Evolutionary conservation across 371 early-diverging fungal species (phyloP), one percentile per base, ranked within the genome.

Genomic region (Chytridium lagenaria): DNA sequence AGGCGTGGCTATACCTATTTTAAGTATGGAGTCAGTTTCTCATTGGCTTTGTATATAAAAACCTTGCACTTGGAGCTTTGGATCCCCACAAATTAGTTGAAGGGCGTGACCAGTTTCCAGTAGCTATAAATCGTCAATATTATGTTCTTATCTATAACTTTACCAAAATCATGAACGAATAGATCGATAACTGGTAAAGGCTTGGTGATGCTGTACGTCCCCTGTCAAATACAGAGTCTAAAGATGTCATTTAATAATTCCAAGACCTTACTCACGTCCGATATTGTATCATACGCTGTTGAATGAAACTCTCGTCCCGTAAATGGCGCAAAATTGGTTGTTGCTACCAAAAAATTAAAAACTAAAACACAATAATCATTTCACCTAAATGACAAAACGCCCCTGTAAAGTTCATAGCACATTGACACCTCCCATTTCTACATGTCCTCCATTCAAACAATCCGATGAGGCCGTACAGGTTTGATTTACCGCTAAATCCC

Each of bases 151-250:
- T 28, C 10, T 22, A 15, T 38, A 38, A 16, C 15, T 23, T 37
- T 59, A 67, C 73, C 33, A 37, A 68, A 68, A 36, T 59, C 40
- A 59, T 73, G 68, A 23, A 73, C 50, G n/a, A 73, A 50, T 2
- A 73, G 36, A 61, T 73, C 73, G 26, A 34, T 61, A 15, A n/a
- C n/a, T n/a, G n/a, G n/a, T n/a, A n/a, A n/a, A n/a, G n/a, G n/a
- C n/a, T n/a, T n/a, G n/a, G n/a, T n/a, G n/a, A n/a, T n/a, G n/a
- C n/a, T n/a, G n/a, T n/a, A n/a, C n/a, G n/a, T n/a, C 55, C 7
- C 55, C 55, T 7, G 55, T 55, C 10, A 55, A 26, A 26, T 15
- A 55, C 10, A 55, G 19, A 23, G 26, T 26, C 55, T 55, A 10
- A 10, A 26, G 26, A 16, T 16, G 26, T 55, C 10, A 26, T 16